Conservation (phyloP, 2,329 filamentous ascomycete species). For the Graphilbum sp. region DNA sequence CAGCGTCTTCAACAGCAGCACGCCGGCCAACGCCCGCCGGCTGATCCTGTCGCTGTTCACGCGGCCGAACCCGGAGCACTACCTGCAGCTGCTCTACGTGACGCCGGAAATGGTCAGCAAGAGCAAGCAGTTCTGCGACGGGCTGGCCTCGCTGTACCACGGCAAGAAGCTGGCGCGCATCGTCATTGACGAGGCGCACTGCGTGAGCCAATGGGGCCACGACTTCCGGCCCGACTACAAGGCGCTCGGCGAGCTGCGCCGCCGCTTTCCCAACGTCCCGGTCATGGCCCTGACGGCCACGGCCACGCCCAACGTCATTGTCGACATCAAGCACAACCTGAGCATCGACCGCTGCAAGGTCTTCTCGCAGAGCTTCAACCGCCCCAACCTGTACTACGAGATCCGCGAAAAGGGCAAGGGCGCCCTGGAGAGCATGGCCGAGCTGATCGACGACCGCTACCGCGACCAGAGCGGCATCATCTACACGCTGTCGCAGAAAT, state of each 20-base stretch:
- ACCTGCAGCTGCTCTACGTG: conserved; percentile 78
- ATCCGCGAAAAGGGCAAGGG: conserved; percentile 56
- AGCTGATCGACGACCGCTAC: conserved; percentile 57
- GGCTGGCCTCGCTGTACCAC: conserved; percentile 50
- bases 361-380: conserved; percentile 89
- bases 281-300: conserved; percentile 93
- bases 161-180: conserved; percentile 66
- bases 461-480: conserved; percentile 68
- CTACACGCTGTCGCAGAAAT: conserved; percentile 76
- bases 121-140: conserved; percentile 50
- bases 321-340: conserved; percentile 86
- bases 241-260: conserved; percentile 56
- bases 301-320: conserved; percentile 80
- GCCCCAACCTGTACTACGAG: conserved; percentile 86
- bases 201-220: conserved; percentile 97
- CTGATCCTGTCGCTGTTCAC: conserved; percentile 50
- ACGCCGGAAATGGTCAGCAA: conserved; percentile 95
- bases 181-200: conserved; percentile 98
- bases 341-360: conserved; percentile 61
- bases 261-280: conserved; percentile 60
- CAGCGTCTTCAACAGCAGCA: conserved; percentile 66
- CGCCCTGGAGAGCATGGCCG: conserved; percentile 34
- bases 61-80: conserved; percentile 50
- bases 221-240: conserved; percentile 97
- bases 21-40: conserved; percentile 41